Evolutionary conservation across 228 moss, liverwort and hornwort genomes (phyloP), one percentile per base, ranked within the genome.

Genomic region (Sphagnum fallax): DNA sequence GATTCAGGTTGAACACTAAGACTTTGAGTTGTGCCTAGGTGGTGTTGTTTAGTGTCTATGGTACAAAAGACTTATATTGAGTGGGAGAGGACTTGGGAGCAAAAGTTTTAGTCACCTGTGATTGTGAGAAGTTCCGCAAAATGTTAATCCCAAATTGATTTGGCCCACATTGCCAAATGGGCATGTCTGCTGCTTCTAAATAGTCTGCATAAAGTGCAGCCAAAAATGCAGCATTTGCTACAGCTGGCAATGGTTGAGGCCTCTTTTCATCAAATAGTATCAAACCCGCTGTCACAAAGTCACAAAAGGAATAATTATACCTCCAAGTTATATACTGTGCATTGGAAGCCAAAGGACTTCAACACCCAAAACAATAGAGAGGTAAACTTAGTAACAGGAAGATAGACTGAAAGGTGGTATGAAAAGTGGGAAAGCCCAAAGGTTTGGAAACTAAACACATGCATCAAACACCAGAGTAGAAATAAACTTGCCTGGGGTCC

Each of bases 141-240:
- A 18, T 68, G 0, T 81, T 83, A 0, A 76, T 64, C 5, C 60
- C 55, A 16, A 77, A 65, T 74, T 63, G 73, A 50, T 72, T 7
- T 47, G 87, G 80, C 7, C 87, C 93, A 65, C 97, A 97, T 47
- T 73, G 53, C 74, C 83, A 74, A 0, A 78, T 91, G 47, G 89
- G 93, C n/a, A 81, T 77, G 50, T 83, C 88, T 5, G 84, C 77
- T 14, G 87, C 84, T 60, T 67, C 75, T 65, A 97, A 64, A 67
- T 93, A 93, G 74, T 97, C 97, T 0, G 91, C 90, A 77, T 79
- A 93, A 18, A 97, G 64, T 10, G 91, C 76, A 6, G 97, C 88
- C 52, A 97, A 51, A 63, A 90, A 97, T 50, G 89, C 93, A 12
- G 97, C 88, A 70, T 88, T 91, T 12, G 76, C 88, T 5, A 69